phyloP scores from a whole-genome alignment of 2,329 filamentous ascomycete genomes.

The Colletotrichum melonis region DNA sequence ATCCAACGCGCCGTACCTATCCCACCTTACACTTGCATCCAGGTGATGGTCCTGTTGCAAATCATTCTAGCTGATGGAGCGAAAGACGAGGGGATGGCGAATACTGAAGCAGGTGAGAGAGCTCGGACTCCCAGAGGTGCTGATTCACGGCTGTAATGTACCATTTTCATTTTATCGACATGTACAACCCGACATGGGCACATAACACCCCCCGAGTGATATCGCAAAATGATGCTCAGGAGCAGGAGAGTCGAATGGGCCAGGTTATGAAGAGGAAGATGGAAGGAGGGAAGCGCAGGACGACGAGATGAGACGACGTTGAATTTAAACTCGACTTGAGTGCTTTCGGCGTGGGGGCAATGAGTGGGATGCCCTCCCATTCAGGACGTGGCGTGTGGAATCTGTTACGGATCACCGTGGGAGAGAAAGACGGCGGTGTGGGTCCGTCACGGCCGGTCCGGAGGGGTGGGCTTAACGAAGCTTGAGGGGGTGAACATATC shows the following conservation, averaged over 20 bases:
- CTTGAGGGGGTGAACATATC: conserved; percentile 2
- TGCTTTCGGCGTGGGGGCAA: conserved; percentile 35
- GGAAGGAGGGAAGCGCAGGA: not conserved
- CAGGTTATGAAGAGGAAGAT: conserved; percentile 1
- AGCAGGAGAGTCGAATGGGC: conserved; percentile 21
- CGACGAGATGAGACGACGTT: conserved; percentile 37
- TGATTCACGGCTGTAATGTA: not conserved
- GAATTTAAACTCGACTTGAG: conserved; percentile 37
- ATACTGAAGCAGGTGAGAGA: not conserved
- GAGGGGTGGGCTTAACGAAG: not conserved
- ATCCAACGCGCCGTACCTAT: not conserved
- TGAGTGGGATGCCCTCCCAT: conserved; percentile 33
- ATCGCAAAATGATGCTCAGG: conserved; percentile 36
- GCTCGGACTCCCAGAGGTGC: not conserved
- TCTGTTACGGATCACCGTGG: conserved; percentile 32
- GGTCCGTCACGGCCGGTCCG: not conserved
- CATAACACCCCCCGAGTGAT: conserved; percentile 30
- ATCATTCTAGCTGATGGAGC: not conserved
- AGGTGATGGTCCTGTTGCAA: not conserved
- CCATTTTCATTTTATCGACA: not conserved
- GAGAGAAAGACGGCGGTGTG: not conserved
- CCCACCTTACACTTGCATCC: not conserved
- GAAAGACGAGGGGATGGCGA: not conserved
- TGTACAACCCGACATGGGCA: not conserved
- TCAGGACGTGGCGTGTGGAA: conserved; percentile 28